A percentile compares a stretch with the other conserved stretches of the same genome.
Conservation (phyloP, 2,329 filamentous ascomycete genomes). For the Beauveria asiatica region DNA sequence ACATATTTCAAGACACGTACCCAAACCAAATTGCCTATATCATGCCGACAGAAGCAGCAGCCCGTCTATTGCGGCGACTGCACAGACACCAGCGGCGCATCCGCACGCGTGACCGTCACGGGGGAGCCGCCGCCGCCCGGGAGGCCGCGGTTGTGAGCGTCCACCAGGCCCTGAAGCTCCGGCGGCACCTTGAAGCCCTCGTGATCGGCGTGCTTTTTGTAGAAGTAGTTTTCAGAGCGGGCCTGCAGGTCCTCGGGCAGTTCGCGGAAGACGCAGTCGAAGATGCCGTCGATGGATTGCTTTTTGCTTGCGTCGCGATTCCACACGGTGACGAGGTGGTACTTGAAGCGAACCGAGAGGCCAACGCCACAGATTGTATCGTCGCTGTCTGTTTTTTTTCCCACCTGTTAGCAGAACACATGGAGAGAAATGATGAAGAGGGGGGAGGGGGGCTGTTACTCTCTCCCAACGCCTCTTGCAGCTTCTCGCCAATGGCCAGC, state of each 20-base stretch:
- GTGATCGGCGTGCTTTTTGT: slow-evolving; percentile 87
- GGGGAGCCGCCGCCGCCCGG: slow-evolving; percentile 24
- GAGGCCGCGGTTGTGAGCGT: slow-evolving; percentile 42
- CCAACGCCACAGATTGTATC: slow-evolving; percentile 87
- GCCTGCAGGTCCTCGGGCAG: slow-evolving; percentile 66
- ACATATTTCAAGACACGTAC: slow-evolving; percentile 1
- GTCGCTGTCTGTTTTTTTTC: slow-evolving; percentile 36
- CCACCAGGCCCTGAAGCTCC: slow-evolving; percentile 48
- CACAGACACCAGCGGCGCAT: slow-evolving; percentile 2
- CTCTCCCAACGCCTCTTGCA: slow-evolving; percentile 64
- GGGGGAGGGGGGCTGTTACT: slow-evolving; percentile 38
- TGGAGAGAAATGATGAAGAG: not conserved
- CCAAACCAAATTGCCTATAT: slow-evolving; percentile 11
- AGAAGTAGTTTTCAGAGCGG: slow-evolving; percentile 65
- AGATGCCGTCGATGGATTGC: slow-evolving; percentile 66
- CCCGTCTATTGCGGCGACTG: slow-evolving; percentile 6
- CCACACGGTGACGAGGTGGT: slow-evolving; percentile 84
- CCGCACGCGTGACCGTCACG: slow-evolving; percentile 16
- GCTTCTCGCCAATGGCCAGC: slow-evolving; percentile 72
- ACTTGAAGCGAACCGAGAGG: slow-evolving; percentile 81
- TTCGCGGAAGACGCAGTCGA: slow-evolving; percentile 63
- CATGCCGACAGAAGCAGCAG: not conserved
- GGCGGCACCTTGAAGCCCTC: slow-evolving; percentile 65
- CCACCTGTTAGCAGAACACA: not conserved
- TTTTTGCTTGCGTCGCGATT: slow-evolving; percentile 79